These are phyloP conservation scores for Aureobasidium sp. DNA, from an alignment of 2,329 filamentous ascomycete genomes.

Conservation along the genomic window DNA sequence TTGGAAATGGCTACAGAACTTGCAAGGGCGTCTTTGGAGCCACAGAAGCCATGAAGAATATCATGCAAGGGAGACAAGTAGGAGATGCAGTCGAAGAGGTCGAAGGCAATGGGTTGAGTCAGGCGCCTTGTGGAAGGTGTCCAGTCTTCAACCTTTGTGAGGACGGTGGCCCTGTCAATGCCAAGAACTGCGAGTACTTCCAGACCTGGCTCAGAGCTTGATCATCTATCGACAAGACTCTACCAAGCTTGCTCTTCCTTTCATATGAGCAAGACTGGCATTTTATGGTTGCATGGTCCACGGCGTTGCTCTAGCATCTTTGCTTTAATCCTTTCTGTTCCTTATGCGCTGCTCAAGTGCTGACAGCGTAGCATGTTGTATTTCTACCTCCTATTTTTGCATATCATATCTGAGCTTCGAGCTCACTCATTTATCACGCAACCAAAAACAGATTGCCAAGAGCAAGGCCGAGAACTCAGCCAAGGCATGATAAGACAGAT, in stretches of 20 bases:
- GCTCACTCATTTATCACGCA: not conserved
- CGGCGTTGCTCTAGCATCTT: not conserved
- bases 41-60: conserved; percentile 19
- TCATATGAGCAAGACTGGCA: not conserved
- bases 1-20: conserved; percentile 45
- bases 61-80: conserved; percentile 16
- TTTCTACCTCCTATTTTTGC: not conserved
- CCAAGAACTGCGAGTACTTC: conserved; percentile 87
- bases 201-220: conserved; percentile 62
- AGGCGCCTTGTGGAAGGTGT: conserved; percentile 84
- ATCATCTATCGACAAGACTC: too few relatives aligned
- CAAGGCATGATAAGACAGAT: not conserved
- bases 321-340: not conserved
- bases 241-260: not conserved
- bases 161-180: conserved; percentile 83
- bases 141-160: conserved; percentile 91
- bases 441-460: not conserved
- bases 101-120: conserved; percentile 68
- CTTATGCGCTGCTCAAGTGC: conserved; percentile 15
- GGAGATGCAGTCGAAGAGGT: conserved; percentile 37
- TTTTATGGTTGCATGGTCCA: not conserved
- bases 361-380: conserved; percentile 8
- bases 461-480: not conserved
- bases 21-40: conserved; percentile 28
- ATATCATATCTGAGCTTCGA: not conserved